Base-by-base conservation (phyloP, 805 yeast genomes). In the Candida mattraensis region DNA sequence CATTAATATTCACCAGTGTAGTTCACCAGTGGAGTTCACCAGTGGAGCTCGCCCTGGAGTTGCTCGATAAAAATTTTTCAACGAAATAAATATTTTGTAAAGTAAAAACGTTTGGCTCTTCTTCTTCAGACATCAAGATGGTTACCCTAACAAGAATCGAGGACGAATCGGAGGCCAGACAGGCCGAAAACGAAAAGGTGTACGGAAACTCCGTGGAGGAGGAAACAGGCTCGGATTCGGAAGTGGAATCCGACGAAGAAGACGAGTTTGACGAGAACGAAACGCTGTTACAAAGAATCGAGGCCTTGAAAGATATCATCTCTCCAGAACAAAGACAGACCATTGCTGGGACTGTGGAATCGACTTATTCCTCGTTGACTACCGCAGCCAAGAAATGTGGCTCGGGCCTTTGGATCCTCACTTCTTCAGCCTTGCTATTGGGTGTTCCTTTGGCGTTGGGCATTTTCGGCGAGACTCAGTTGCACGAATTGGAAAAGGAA, bases 371-470 rank as follows among this genome's bases (percentile, higher is more conserved):
- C 27, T 63, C 76, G 24, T 52, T 78, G 24, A 63, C 64, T 39
- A 40, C 70, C 21, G 71, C 77, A 22, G 66, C 80, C 37, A 56
- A 69, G 42, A 79, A 78, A 48, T 70, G 85, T 42, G 96, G 96
- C 43, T 74, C 75, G 50, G 68, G 84, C 24, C 72, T 89, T 49
- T 93, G 98, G 98, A 74, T 83, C 43, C 47, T 87, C 39, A 80
- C 96, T 9, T 81, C 98, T 9, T 76, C 93, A 26, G 80, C 86
- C 26, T 68, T 93, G 53, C 74, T 93, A 45, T 70, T 93, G 53
- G 97, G 96, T 60, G 95, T 88, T 30, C 99, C 99, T 47, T 74
- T 87, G 52, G 81, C 96, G 7, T 71, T 93, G 53, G 83, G 96
- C 35, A 85, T 93, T 52, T 72, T 93, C 54, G 80, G 88, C 42